Evolutionary conservation across 2,329 filamentous ascomycete species (phyloP), one percentile per base, ranked within the genome.

Genomic region (Neofusicoccum parvum): DNA sequence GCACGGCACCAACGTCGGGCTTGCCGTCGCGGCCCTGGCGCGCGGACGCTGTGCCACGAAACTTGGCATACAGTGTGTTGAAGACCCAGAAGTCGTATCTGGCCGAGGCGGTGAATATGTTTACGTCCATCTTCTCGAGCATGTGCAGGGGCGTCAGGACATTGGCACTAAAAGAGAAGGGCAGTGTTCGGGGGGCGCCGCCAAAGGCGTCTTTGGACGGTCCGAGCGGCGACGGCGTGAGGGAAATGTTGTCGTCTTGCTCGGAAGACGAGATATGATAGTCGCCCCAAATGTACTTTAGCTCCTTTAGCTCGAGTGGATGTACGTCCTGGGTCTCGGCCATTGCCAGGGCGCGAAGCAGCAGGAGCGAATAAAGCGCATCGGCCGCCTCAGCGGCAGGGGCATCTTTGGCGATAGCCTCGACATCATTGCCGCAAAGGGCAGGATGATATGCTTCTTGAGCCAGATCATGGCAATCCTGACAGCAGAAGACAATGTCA

Each of bases 41-140:
- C 4, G 94, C 94, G 2, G 92, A 96, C 0, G 95, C 95, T 0
- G 94, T 97, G 62, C 92, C 95, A 27, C 95, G 87, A 77, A 97
- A 96, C 76, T 98, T 98, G 69, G 91, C 88, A 76, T 94, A 96
- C 5, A 97, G 84, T 0, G 93, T 97, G 78, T 98, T 97, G 73
- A 96, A 86, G 15, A 97, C 85, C 92, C 92, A 95, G 6, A 90
- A 79, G 71, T 94, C 91, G 75, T 91, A 89, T 27, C 81, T 78
- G 46, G 48, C 36, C 7, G 48, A 37, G 7, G 37, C 15, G 5
- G 46, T 9, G 75, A 90, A 94, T 62, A 93, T 88, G 74, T 94
- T 89, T 65, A 94, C 82, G 70, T 93, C 90, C 89, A 95, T 92
- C 78, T 92, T 92, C 75, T 94, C 90, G 15, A 95, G 84, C 37